A percentile compares a stretch with the other conserved stretches of the same genome.
Conservation (phyloP, 331 rosid genomes). For the Rosa hybrid region DNA sequence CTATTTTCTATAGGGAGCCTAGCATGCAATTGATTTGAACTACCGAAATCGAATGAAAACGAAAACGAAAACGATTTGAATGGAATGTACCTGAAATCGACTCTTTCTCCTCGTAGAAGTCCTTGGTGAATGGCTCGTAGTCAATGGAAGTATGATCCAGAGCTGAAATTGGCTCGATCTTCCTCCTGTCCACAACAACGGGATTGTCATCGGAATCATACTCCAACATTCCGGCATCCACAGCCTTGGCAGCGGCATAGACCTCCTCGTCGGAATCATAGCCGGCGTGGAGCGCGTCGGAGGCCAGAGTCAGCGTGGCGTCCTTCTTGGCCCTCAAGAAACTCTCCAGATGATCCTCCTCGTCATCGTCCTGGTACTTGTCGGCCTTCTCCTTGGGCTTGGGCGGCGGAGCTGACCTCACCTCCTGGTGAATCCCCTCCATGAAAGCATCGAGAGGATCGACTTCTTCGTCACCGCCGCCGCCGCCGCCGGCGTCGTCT, state of each 20-base stretch:
- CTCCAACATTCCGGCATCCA: constrained; percentile 92
- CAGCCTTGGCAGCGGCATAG: constrained; percentile 95
- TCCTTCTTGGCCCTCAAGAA: constrained; percentile 91
- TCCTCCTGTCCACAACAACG: constrained; percentile 71
- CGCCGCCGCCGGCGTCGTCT: constrained; percentile 17
- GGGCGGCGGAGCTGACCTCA: constrained; percentile 73
- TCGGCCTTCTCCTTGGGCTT: constrained; percentile 67
- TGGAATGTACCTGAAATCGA: constrained; percentile 71
- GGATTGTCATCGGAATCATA: constrained; percentile 96
- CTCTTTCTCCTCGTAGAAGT: constrained; percentile 82
- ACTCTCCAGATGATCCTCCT: constrained; percentile 91
- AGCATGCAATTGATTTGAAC: neutral
- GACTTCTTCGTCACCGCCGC: constrained; percentile 49
- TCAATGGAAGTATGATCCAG: constrained; percentile 84
- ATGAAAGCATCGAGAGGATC: constrained; percentile 95
- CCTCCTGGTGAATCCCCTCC: constrained; percentile 93
- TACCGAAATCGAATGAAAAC: neutral
- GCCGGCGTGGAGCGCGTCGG: constrained; percentile 86
- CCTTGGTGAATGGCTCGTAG: constrained; percentile 80
- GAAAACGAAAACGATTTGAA: neutral
- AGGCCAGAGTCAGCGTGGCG: constrained; percentile 73
- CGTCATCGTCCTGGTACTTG: constrained; percentile 77
- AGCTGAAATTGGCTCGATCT: constrained; percentile 83
- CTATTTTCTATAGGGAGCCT: neutral
- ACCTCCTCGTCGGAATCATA: constrained; percentile 97